These are phyloP conservation scores for Peniophora sp. DNA, from an alignment of 1,284 basidiomycete species.

Conservation along the genomic window DNA sequence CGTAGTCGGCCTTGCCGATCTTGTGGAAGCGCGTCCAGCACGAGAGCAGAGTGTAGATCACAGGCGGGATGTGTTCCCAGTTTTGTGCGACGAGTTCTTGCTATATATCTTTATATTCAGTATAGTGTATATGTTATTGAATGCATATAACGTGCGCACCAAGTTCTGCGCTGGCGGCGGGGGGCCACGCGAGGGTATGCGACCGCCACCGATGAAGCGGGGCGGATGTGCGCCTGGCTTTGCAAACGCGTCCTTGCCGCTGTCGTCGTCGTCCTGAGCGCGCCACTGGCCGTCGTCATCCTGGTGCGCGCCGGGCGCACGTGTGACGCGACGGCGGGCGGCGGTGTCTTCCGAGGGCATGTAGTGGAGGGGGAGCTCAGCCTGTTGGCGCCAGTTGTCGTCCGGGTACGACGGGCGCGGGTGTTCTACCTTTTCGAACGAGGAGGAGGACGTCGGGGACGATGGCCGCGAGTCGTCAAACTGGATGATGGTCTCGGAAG, in stretches of 20 bases:
- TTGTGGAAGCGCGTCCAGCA: conserved; percentile 94
- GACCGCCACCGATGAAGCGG: conserved; percentile 49
- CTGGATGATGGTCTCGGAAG: conserved; percentile 56
- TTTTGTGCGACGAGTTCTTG: conserved; percentile 78
- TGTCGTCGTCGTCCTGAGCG: conserved; percentile 41
- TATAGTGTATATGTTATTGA: conserved; percentile 4
- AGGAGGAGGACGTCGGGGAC: conserved; percentile 38
- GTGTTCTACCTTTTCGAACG: conserved; percentile 65
- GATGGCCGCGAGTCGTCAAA: conserved; percentile 45
- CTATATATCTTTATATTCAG: conserved; percentile 30
- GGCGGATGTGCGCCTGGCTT: conserved; percentile 48
- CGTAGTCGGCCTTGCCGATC: conserved; percentile 82
- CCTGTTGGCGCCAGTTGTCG: conserved; percentile 32
- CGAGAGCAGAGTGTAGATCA: conserved; percentile 86
- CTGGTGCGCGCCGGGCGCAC: conserved; percentile 27
- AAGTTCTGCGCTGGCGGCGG: conserved; percentile 64
- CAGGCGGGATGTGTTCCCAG: conserved; percentile 74
- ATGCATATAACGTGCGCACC: conserved; percentile 42
- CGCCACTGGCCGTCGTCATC: conserved; percentile 25
- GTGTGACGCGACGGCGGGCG: conserved; percentile 44
- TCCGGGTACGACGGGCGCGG: conserved; percentile 30
- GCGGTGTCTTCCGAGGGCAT: conserved; percentile 60
- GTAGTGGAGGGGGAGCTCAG: conserved; percentile 60
- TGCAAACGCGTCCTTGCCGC: conserved; percentile 67
- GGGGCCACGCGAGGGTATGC: conserved; percentile 43